Evolutionary conservation across 768 basidiomycete species (phyloP), one percentile per base, ranked within the genome.

Genomic region (Daedaleopsis sinensis): DNA sequence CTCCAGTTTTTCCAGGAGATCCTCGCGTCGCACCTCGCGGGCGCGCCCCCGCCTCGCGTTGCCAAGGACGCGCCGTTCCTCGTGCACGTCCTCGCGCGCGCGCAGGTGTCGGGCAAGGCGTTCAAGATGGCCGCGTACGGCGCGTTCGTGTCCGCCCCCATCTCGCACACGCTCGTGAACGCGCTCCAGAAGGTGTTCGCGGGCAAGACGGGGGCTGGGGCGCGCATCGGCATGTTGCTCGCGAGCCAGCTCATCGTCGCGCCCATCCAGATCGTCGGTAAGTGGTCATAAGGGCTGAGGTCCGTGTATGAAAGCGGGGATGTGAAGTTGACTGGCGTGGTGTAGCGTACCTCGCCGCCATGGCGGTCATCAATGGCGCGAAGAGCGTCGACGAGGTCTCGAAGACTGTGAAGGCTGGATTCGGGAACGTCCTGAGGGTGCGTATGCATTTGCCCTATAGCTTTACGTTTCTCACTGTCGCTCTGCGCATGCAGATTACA

Each of bases 61-160:
- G 63, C 81, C 37, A 85, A 85, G 63, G 76, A 85, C 77, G 83
- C 85, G 1, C 80, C 89, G 2, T 63, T 78, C 23, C 68, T 85
- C 63, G 67, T 79, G 54, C 85, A 83, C 64, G 70, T 77, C 18
- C 81, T 90, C 51, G 85, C 83, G 5, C 77, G 74, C 50, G 77
- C 77, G 6, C 86, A 90, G 71, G 73, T 94, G 54, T 80, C 92
- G 70, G 59, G 77, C 62, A 89, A 87, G 67, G 91, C 94, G 8
- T 57, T 90, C 67, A 93, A 95, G 74, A 93, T 95, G 88, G 90
- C 85, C 0, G 52, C 89, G 21, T 94, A 93, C 70, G 94, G 94
- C 61, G 86, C 90, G 76, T 80, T 90, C 66, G 82, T 96, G 43
- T 92, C 92, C 13, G 94, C 93, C 7, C 94, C 94, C 0, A 72